Percentiles rank a stretch among this genome's conserved stretches.
phyloP scores from a whole-genome alignment of 1,284 basidiomycete genomes.

The Trametes polyzona region DNA sequence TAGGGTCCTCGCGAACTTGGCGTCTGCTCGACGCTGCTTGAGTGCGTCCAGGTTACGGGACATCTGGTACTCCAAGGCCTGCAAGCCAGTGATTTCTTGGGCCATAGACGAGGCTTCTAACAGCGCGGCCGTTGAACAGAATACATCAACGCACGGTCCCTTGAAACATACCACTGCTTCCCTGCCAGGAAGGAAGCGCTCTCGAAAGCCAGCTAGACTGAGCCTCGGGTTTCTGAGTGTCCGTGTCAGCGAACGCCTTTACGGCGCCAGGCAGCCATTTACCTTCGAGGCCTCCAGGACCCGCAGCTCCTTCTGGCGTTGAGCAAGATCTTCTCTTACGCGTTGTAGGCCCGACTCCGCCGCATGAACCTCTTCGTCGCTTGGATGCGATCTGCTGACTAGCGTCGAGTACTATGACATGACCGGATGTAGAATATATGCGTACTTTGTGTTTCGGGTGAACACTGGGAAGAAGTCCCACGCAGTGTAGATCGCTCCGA shows the following conservation, averaged over 20 bases:
- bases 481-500: constrained; percentile 70
- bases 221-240: constrained; percentile 23
- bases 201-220: constrained; percentile 51
- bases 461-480: constrained; percentile 51
- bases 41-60: constrained; percentile 55
- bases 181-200: constrained; percentile 51
- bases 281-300: constrained; percentile 42
- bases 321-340: constrained; percentile 52
- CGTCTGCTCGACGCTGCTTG: constrained; percentile 50
- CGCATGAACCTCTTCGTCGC: constrained; percentile 51
- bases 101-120: constrained; percentile 39
- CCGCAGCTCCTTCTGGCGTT: constrained; percentile 42
- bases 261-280: no score
- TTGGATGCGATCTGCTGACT: constrained; percentile 40
- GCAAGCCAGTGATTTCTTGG: constrained; percentile 65
- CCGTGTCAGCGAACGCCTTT: neutral
- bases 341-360: constrained; percentile 56
- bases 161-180: constrained; percentile 46
- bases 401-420: neutral
- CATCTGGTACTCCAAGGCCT: constrained; percentile 75
- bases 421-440: neutral
- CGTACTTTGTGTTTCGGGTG: constrained; percentile 30
- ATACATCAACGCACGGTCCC: constrained; percentile 19
- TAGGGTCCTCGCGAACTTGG: constrained; percentile 57
- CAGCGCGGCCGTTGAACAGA: neutral